Evolutionary conservation across 768 basidiomycete genomes (phyloP).

Genomic region (Suillus clintonianus): DNA sequence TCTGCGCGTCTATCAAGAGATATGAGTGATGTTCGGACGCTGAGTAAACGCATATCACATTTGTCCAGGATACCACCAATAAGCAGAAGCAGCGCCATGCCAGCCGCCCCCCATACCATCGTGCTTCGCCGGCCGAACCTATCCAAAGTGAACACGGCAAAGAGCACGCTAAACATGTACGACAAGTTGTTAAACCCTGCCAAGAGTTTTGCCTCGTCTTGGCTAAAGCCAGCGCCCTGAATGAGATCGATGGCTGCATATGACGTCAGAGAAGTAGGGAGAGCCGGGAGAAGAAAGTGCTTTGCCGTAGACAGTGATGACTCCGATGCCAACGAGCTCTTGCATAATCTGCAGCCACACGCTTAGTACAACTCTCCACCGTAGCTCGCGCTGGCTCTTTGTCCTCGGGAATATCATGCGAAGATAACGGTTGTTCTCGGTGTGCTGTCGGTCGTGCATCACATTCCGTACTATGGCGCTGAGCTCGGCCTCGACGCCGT

Average conservation of each 20-base stretch:
- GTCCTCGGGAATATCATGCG: conserved; percentile 11
- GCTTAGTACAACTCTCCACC: conserved; percentile 8
- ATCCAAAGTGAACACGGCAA: conserved; percentile 11
- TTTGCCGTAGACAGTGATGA: conserved; percentile 9
- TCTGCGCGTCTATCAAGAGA: conserved; percentile 2
- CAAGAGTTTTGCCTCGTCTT: conserved; percentile 7
- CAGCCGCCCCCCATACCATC: conserved; percentile 10
- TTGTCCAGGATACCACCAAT: conserved; percentile 8
- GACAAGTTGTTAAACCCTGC: conserved; percentile 9
- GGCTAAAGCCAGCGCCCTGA: conserved; percentile 8
- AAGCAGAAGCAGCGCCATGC: conserved; percentile 2
- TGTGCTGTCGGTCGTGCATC: conserved; percentile 3
- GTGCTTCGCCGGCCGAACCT: conserved; percentile 8
- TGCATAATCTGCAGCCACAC: conserved; percentile 12
- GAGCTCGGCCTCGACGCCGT: conserved; percentile 6
- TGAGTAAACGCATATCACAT: background rate
- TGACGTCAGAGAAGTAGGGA: background rate
- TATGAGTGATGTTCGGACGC: background rate
- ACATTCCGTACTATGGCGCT: conserved; percentile 5
- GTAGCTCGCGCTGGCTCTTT: conserved; percentile 10
- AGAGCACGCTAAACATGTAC: conserved; percentile 11
- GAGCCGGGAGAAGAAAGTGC: background rate
- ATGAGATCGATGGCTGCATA: conserved; percentile 7
- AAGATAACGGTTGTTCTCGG: conserved; percentile 8
- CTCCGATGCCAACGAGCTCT: conserved; percentile 12